Conservation (phyloP, 805 yeast species). For the Cyberlindnera bimundalis region DNA sequence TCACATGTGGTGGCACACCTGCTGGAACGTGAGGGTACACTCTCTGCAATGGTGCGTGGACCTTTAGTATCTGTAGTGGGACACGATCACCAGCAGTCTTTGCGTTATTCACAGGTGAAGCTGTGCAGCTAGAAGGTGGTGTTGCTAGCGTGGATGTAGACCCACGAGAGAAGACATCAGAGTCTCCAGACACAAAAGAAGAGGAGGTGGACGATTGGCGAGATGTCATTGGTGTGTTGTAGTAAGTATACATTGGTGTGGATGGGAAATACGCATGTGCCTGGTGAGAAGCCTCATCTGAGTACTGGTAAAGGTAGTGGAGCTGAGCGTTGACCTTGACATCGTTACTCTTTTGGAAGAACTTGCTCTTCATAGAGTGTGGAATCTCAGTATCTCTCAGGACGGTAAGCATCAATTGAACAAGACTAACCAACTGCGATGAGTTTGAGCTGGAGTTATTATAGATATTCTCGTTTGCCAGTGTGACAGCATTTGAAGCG, state of each 20-base stretch:
- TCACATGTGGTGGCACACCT: slow-evolving; percentile 3
- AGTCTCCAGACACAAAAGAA: slow-evolving; percentile 12
- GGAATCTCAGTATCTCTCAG: slow-evolving; percentile 30
- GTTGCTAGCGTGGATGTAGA: slow-evolving; percentile 19
- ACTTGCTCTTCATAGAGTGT: slow-evolving; percentile 42
- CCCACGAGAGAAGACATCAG: slow-evolving; percentile 18
- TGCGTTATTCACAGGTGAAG: slow-evolving; percentile 18
- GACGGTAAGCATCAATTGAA: slow-evolving; percentile 21
- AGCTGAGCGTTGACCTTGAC: slow-evolving; percentile 14
- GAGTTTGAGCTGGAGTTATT: slow-evolving; percentile 25
- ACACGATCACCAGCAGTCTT: slow-evolving; percentile 6
- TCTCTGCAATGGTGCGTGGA: slow-evolving; percentile 6
- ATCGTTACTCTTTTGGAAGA: slow-evolving; percentile 33
- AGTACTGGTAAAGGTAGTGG: slow-evolving; percentile 17
- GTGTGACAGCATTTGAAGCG: slow-evolving; percentile 42
- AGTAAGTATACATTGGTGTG: slow-evolving; percentile 21
- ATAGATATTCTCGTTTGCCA: slow-evolving; percentile 18
- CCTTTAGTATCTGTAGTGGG: slow-evolving; percentile 11
- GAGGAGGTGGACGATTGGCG: slow-evolving; percentile 15
- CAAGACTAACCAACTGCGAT: slow-evolving; percentile 19
- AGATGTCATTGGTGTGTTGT: slow-evolving; percentile 18
- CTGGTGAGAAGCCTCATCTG: slow-evolving; percentile 25
- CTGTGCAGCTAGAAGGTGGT: slow-evolving; percentile 19
- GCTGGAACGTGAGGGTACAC: neutral
- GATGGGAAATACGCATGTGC: slow-evolving; percentile 14